Conservation (phyloP, 306 rosid species). For the Castanopsis chinensis region DNA sequence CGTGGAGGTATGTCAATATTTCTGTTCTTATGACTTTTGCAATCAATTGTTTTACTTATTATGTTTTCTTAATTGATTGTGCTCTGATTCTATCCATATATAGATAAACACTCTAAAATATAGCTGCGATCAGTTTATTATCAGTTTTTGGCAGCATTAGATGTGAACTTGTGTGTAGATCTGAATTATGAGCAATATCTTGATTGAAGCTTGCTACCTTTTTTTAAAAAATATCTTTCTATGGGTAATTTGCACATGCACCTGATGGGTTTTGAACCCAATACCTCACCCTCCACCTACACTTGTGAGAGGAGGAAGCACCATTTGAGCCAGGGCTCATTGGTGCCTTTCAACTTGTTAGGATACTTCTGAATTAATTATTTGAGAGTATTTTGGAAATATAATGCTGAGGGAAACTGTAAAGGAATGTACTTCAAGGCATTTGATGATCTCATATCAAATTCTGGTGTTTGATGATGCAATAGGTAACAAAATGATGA, state of each 20-base stretch:
- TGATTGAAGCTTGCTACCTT: background rate
- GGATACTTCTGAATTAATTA: background rate
- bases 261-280: too few relatives aligned
- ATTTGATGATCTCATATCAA: constrained; percentile 19
- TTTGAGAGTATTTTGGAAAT: background rate
- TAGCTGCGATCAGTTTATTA: background rate
- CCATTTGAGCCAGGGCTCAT: too few relatives aligned
- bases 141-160: background rate
- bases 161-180: background rate
- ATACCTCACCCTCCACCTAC: too few relatives aligned
- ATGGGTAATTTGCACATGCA: too few relatives aligned
- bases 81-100: background rate
- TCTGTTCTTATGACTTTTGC: background rate
- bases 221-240: background rate
- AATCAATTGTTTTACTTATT: constrained; percentile 2
- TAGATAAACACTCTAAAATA: background rate
- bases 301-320: too few relatives aligned
- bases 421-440: background rate
- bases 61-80: background rate
- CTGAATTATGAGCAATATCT: background rate
- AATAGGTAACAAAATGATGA: constrained; percentile 93
- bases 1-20: constrained; percentile 71
- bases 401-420: background rate
- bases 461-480: constrained; percentile 17
- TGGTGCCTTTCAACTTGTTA: background rate